Conservation (phyloP, 78 protist species). For the Chrysochromulina tobinii region DNA sequence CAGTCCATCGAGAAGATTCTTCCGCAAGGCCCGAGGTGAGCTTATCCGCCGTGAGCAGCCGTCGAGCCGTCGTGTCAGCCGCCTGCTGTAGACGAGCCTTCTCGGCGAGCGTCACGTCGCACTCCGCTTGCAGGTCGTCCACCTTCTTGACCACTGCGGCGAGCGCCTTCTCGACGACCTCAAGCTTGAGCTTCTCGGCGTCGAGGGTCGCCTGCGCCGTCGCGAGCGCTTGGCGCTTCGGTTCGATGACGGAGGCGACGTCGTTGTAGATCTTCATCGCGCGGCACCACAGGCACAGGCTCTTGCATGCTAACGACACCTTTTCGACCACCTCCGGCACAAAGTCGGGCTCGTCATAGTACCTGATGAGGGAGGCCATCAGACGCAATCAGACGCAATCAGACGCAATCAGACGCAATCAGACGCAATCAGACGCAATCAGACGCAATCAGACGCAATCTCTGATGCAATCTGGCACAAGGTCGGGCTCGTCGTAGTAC, state of each 20-base stretch:
- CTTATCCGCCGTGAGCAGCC: slow-evolving; percentile 65
- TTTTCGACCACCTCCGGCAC: slow-evolving; percentile 63
- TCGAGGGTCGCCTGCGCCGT: slow-evolving; percentile 43
- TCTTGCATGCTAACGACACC: slow-evolving; percentile 73
- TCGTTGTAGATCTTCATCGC: slow-evolving; percentile 71
- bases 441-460: no score
- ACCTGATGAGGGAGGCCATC: slow-evolving; percentile 1
- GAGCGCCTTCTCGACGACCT: slow-evolving; percentile 33
- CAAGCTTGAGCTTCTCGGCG: slow-evolving; percentile 42
- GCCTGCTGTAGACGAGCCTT: slow-evolving; percentile 33
- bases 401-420: no score
- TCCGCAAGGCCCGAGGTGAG: slow-evolving; percentile 60
- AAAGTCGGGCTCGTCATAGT: slow-evolving; percentile 65
- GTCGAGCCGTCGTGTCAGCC: slow-evolving; percentile 27
- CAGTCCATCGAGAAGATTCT: slow-evolving; percentile 77
- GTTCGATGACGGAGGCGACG: slow-evolving; percentile 66
- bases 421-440: no score
- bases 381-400: no score
- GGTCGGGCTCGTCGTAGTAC: slow-evolving; percentile 59
- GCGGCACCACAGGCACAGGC: slow-evolving; percentile 86
- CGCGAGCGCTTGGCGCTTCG: slow-evolving; percentile 37
- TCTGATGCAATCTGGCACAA: slow-evolving; percentile 62
- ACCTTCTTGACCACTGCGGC: slow-evolving; percentile 16
- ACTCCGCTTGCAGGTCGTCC: slow-evolving; percentile 27
- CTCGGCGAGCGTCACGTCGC: neutral